These are phyloP conservation scores for Globisporangium cederbergense DNA, from an alignment of 352 stramenopile species.

Conservation along the genomic window DNA sequence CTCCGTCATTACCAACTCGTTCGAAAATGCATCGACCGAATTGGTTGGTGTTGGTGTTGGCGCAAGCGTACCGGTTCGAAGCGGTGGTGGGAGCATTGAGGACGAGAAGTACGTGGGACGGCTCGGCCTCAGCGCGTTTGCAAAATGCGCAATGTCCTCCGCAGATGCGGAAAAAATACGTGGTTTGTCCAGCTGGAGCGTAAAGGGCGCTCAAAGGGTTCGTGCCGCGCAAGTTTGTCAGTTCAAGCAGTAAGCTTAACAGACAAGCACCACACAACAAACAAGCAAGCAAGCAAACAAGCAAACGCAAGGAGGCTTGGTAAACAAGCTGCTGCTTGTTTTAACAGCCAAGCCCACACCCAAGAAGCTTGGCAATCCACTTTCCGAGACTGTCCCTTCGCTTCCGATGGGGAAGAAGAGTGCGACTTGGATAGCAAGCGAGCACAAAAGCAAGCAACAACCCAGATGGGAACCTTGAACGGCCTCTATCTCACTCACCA, in stretches of 20 bases:
- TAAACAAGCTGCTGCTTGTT: neutral
- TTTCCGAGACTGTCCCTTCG: neutral
- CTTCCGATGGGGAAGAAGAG: neutral
- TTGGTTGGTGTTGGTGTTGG: no score
- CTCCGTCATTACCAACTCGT: no score
- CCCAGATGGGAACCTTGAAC: constrained; percentile 4
- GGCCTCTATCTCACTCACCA: neutral
- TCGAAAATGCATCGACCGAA: no score
- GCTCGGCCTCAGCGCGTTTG: no score
- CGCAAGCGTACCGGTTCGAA: no score
- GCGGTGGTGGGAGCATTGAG: no score
- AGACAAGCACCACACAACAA: neutral
- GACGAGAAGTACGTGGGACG: no score
- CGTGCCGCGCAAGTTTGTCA: no score
- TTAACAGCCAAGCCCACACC: neutral
- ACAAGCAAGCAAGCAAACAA: neutral
- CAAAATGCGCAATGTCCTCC: no score
- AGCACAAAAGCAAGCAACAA: neutral
- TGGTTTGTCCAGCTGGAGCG: no score
- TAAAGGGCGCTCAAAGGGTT: no score
- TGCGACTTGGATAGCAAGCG: neutral
- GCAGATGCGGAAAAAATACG: no score
- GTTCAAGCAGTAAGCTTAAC: neutral
- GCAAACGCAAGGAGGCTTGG: neutral
- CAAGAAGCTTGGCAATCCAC: constrained; percentile 9